Evolutionary conservation across 306 rosid genomes (phyloP), one percentile per base, ranked within the genome.

Genomic region (Arachis stenosperma): DNA sequence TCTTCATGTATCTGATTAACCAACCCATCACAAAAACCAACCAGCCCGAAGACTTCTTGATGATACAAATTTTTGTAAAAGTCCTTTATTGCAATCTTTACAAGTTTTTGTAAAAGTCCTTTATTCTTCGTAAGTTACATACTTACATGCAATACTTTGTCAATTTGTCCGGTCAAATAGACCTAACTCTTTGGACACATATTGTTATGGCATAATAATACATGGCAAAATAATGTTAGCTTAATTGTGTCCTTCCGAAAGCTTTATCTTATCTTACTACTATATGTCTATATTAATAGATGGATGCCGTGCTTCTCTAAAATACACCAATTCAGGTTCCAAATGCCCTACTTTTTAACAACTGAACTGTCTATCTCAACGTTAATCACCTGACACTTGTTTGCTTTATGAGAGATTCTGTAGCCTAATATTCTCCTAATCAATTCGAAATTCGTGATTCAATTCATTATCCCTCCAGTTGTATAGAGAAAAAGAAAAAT

Each of bases 381-480:
- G 10, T 62, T 46, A 62, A 54, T 10, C 43, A 22, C 64, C 27
- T 66, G 80, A 75, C 80, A 80, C 80, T 33, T 80, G 77, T 69
- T 62, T 30, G 36, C 2, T 59, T 42, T 8, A 1, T 42, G 2
- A 33, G 3, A 33, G 37, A 33, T 33, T 33, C 37, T 22, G 1
- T 22, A 22, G 27, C 27, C 27, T 22, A 1, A 22, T 22, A 22
- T 22, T 22, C 27, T 22, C 37, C 3, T 33, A 33, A 33, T 33
- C 37, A 33, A 33, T 33, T 33, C 37, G 4, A 0, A 33, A 33
- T 33, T 33, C 4, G 37, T 33, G 0, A 1, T 2, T 33, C 27
- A 22, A 22, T 22, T 22, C 27, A 22, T 22, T 22, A 22, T 22
- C 27, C 1, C 1, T 22, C 27, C 1, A 22, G 27, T 22, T 22